Evolutionary conservation across 2,329 filamentous ascomycete species (phyloP), one percentile per base, ranked within the genome.

Genomic region (Talaromyces sp.): DNA sequence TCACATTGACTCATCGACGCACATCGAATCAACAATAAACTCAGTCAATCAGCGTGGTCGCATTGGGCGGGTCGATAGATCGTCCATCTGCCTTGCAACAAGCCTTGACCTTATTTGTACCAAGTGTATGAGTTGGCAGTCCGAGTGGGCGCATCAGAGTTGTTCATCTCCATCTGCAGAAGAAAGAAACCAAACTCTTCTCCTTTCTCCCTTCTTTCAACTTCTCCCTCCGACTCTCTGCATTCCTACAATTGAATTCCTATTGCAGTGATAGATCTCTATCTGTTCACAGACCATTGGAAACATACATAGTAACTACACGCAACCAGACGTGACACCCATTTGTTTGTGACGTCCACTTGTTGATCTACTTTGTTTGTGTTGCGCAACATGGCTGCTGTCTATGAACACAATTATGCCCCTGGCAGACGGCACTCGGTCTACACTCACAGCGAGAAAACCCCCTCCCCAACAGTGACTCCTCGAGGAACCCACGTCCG

Each of bases 351-450:
- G 27, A 37, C 33, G 33, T 19, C 33, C n/a, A 13, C 13, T 31
- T 31, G 27, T 31, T 31, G 27, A 31, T 31, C 27, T 31, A 31
- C 47, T 43, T 62, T 62, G 47, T 54, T 49, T 49, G 47, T 62
- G 45, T 35, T n/a, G 13, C 43, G 19, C 59, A 66, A 43, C 43
- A 61, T 56, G n/a, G 61, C 64, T 17, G 37, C 52, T 22, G 45
- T 47, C 10, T 58, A 65, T 37, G 25, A 66, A 17, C 13, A 58
- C 19, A 82, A 71, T 68, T 73, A 85, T 81, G 84, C 86, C 75
- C 83, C 85, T 71, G 80, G 86, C 68, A 83, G 83, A 71, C 85
- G 85, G 72, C 86, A 86, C 74, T 84, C 84, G 70, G 81, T 84
- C 27, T 67, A 62, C 25, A 45, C 56, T 39, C 50, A 57, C 27